Base-by-base conservation (phyloP, 768 basidiomycete species). In the Glaciozyma martinii region DNA sequence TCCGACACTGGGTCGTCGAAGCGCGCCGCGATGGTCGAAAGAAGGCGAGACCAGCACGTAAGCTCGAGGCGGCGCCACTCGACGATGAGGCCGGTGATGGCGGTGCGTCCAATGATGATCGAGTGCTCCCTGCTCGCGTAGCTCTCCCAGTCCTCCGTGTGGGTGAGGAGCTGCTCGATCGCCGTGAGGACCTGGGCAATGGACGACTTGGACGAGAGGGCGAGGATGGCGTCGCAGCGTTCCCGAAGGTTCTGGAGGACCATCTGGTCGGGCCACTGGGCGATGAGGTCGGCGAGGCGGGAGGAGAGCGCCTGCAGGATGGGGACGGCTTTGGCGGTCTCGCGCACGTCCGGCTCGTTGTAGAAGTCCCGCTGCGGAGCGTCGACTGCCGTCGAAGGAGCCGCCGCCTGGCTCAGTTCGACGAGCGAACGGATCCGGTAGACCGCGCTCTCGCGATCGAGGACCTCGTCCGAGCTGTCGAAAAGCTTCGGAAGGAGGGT, bases 261-360 rank as follows among this genome's bases (percentile, higher is more conserved):
- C 87, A 93, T 91, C 75, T 99, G 95, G 68, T 98, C 94, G 0
- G 95, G 94, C 92, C 91, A 99, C 70, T 91, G 86, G 66, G 80
- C 77, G 30, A 86, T 80, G 25, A 95, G 79, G 3, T 43, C 64
- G 19, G 78, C 71, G 33, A 98, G 79, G 3, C 85, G 83, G 62
- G 62, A 54, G 79, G 79, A 25, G 94, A 79, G 6, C 78, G 71
- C 6, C 73, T 70, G 59, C 13, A 94, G 74, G 19, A 86, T 74
- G 0, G 73, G 74, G 5, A 82, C 77, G 0, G 81, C 86, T 74
- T 83, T 89, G 64, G 79, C 82, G 43, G 83, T 80, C 75, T 95
- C 88, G 5, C 76, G 78, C 37, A 88, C 77, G 73, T 94, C 90
- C n/a, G 82, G 68, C 66, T 92, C 74, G 46, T 63, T 66, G 61